Evolutionary conservation across 1,139 yeast genomes (phyloP).

Genomic region (Candida albicans): DNA sequence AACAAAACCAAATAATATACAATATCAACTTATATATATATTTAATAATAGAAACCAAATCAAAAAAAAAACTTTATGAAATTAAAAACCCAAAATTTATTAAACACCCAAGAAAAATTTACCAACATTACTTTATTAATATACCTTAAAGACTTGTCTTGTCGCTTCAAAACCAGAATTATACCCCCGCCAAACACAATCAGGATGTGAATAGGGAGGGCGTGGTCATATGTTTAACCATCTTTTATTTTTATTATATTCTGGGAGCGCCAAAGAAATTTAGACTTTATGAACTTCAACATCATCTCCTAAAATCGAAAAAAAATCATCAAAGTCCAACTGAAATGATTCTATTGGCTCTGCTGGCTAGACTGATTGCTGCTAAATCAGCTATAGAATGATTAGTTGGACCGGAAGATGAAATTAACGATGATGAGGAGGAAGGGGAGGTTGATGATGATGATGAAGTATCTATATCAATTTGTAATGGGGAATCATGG

Average conservation of each 20-base stretch:
- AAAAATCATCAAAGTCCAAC: slow-evolving; percentile 7
- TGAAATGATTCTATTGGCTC: slow-evolving; percentile 7
- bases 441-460: background rate
- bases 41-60: too few species aligned
- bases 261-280: slow-evolving; percentile 4
- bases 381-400: slow-evolving; percentile 8
- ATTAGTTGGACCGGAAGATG: slow-evolving; percentile 1
- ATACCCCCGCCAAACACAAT: background rate
- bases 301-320: slow-evolving; percentile 6
- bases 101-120: too few species aligned
- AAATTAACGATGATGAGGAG: background rate
- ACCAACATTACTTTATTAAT: too few species aligned
- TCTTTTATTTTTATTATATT: background rate
- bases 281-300: slow-evolving; percentile 4
- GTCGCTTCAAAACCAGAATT: slow-evolving; percentile 4
- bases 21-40: too few species aligned
- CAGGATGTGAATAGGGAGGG: too few species aligned
- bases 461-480: slow-evolving; percentile 4
- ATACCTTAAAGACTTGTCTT: slow-evolving; percentile 5
- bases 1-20: too few species aligned
- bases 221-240: too few species aligned
- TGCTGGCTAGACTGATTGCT: slow-evolving; percentile 8
- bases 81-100: too few species aligned
- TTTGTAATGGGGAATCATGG: slow-evolving; percentile 17
- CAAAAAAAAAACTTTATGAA: too few species aligned